Evolutionary conservation across 2,329 filamentous ascomycete genomes (phyloP).

Genomic region (Cytospora mali): DNA sequence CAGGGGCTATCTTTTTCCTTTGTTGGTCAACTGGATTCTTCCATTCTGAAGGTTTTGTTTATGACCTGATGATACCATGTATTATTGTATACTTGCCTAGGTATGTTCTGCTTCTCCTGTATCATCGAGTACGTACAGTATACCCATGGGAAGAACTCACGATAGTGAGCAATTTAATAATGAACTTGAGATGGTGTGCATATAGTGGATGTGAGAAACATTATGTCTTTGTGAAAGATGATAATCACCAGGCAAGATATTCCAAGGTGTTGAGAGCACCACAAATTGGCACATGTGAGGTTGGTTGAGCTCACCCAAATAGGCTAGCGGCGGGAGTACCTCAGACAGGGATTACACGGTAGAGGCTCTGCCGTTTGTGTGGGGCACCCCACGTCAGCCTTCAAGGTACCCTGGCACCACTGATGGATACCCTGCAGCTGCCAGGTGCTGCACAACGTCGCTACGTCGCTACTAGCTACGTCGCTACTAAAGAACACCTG

Average conservation of each 20-base stretch:
- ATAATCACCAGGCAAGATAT: not conserved
- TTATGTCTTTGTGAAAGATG: not conserved
- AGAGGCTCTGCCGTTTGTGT: not conserved
- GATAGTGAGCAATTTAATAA: not conserved
- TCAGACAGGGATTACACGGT: not conserved
- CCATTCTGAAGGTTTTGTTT: not conserved
- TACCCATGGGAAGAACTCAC: not conserved
- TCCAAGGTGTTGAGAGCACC: not conserved
- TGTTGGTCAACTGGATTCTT: not conserved
- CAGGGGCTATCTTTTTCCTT: not conserved
- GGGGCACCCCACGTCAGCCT: conserved; percentile 6
- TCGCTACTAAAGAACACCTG: conserved; percentile 27
- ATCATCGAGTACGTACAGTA: too few relatives aligned
- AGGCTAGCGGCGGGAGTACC: conserved; percentile 9
- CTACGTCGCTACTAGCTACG: not conserved
- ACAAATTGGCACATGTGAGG: not conserved
- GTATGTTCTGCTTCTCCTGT: not conserved
- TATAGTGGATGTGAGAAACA: not conserved
- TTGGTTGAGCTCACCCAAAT: not conserved
- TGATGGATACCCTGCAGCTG: not conserved
- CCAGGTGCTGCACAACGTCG: not conserved
- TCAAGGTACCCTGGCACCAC: not conserved
- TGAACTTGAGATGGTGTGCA: not conserved
- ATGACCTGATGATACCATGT: not conserved
- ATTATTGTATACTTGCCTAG: not conserved